Conservation (phyloP, 164 flowering plant genomes). For the Magnolia kwangsiensis region DNA sequence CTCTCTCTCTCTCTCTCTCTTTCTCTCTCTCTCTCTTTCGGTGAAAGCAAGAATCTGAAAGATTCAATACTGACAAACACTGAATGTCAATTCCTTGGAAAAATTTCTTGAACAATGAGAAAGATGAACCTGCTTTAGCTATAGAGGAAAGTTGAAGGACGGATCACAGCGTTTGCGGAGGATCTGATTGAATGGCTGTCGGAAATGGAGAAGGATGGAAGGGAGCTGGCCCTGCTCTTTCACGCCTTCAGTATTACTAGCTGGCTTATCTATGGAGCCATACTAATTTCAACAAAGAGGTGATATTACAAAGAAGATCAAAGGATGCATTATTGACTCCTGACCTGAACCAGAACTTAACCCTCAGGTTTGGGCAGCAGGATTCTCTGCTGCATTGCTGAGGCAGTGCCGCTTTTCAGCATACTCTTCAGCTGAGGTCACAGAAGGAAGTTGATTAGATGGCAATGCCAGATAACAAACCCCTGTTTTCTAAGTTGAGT, state of each 20-base stretch:
- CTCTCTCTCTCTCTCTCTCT: no score
- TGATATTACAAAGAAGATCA: conserved; percentile 57
- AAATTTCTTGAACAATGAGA: no score
- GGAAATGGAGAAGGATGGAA: conserved; percentile 44
- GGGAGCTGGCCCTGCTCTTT: conserved; percentile 64
- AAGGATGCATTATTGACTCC: conserved; percentile 87
- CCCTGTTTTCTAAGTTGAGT: no score
- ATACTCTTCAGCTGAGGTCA: conserved; percentile 23
- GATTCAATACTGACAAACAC: no score
- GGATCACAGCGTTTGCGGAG: conserved; percentile 35
- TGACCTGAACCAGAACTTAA: conserved; percentile 69
- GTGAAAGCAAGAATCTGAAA: no score
- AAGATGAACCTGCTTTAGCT: no score
- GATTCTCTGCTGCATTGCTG: conserved; percentile 80
- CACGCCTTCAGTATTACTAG: conserved; percentile 95
- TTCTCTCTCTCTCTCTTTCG: no score
- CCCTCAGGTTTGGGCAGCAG: conserved; percentile 98
- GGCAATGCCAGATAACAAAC: no score
- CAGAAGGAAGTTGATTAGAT: conserved; percentile 23
- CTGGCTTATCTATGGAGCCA: conserved; percentile 77
- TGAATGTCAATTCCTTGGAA: no score
- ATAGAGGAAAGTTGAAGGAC: conserved; percentile 38
- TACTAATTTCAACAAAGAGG: conserved; percentile 50
- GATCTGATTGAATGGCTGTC: conserved; percentile 62
- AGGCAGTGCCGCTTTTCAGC: conserved; percentile 63